Percentiles rank a stretch among this genome's conserved stretches.
Conservation (phyloP, 2,329 filamentous ascomycete genomes). For the Anisogramma anomala region DNA sequence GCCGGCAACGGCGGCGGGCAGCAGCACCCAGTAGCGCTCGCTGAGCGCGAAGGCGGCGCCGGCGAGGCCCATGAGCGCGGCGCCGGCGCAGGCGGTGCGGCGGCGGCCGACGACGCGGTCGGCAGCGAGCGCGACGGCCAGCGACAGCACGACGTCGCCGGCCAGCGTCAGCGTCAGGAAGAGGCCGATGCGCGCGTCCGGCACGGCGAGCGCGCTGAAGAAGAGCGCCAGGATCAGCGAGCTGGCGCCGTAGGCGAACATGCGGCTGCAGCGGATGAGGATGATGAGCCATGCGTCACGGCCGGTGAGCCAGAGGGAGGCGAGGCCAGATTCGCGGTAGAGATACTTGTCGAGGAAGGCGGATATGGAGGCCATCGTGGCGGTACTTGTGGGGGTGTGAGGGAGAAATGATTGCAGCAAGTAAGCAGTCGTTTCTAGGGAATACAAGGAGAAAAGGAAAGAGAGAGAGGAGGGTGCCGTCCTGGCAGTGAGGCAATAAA, state of each 20-base stretch:
- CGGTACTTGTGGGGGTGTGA: background rate
- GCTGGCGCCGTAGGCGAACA: slow-evolving; percentile 53
- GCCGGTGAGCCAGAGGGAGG: slow-evolving; percentile 34
- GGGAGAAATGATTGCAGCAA: background rate
- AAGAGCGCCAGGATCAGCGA: slow-evolving; percentile 52
- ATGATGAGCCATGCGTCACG: slow-evolving; percentile 44
- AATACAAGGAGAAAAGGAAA: no score
- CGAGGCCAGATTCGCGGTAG: slow-evolving; percentile 37
- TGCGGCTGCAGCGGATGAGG: slow-evolving; percentile 37
- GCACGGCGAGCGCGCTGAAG: slow-evolving; percentile 42
- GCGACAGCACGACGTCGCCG: slow-evolving; percentile 48
- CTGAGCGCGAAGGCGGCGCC: slow-evolving; percentile 41
- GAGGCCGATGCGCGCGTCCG: slow-evolving; percentile 48
- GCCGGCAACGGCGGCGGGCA: slow-evolving; percentile 46
- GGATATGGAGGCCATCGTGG: slow-evolving; percentile 8
- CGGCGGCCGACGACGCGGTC: slow-evolving; percentile 46
- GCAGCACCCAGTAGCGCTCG: slow-evolving; percentile 47
- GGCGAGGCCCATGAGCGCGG: slow-evolving; percentile 44
- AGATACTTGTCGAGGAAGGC: slow-evolving; percentile 11
- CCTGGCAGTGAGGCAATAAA: no score
- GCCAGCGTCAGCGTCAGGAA: slow-evolving; percentile 54
- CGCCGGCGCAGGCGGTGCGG: slow-evolving; percentile 40
- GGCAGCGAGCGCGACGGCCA: slow-evolving; percentile 46
- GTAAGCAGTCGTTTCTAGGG: no score
- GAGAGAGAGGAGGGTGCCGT: no score